Evolutionary conservation across 2,329 filamentous ascomycete species (phyloP), one percentile per base, ranked within the genome.

Genomic region (Chrysosphaeria jannelii): DNA sequence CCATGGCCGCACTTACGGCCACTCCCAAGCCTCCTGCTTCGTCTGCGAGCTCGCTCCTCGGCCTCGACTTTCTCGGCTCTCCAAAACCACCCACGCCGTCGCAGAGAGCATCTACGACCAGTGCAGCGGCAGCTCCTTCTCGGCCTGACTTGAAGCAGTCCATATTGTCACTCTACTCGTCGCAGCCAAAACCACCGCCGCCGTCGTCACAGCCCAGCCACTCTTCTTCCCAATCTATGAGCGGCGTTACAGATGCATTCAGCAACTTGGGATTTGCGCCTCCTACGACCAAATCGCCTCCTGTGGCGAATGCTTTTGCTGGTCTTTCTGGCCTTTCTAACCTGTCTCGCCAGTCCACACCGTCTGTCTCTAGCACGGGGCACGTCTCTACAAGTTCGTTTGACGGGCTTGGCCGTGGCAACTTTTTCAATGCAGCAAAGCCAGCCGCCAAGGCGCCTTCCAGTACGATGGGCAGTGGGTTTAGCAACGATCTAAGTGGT

Each of bases 91-190:
- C 67, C 17, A 53, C 71, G 7, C 62, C 75, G n/a, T 63, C 66
- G 25, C 60, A 78, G 25, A 72, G 79, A n/a, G 62, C 74, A 5
- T 90, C 75, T 45, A 76, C 75, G 11, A 59, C 67, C 4, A 55
- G 57, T 8, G 13, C 14, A 4, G 14, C 16, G n/a, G 53, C 56
- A 10, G 55, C 57, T 8, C 66, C 72, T 34, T 88, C 78, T 21
- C 58, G 85, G 30, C 79, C 81, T 3, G 85, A 97, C 39, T 51
- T 97, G 29, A 97, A 97, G 46, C 81, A 91, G 44, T 93, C 81
- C 3, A 97, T 97, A 29, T 48, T 97, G 23, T 97, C 85, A 6
- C 57, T 97, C 10, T 97, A 97, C 40, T 76, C 79, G 8, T 71
- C 75, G 6, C 62, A 63, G 5, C 71, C 78, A 38, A 51, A 58